Evolutionary conservation across 768 basidiomycete genomes (phyloP).

Genomic region (Neoboletus brunneissimus): DNA sequence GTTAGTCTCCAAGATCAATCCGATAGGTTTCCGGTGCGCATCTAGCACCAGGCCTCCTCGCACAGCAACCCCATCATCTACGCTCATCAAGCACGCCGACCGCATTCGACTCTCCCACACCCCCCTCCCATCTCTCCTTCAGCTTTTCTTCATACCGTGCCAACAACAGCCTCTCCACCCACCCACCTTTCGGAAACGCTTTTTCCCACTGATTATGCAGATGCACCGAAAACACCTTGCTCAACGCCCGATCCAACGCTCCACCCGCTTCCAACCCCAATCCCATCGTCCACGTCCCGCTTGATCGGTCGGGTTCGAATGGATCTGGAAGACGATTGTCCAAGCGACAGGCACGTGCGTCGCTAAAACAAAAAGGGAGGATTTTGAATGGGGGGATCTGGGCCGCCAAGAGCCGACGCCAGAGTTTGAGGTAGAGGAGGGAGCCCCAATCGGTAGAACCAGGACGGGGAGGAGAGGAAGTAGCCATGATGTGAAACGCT

Average conservation of each 20-base stretch:
- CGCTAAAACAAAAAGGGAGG: constrained; percentile 93
- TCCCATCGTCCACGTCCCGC: constrained; percentile 68
- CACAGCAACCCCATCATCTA: not conserved
- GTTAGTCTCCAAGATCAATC: too few relatives aligned
- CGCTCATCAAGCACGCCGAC: not conserved
- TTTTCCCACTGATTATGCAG: constrained; percentile 97
- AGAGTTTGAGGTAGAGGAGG: constrained; percentile 86
- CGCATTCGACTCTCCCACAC: not conserved
- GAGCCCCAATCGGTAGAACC: constrained; percentile 94
- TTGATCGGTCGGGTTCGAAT: constrained; percentile 55
- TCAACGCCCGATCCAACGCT: constrained; percentile 56
- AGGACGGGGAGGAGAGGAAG: constrained; percentile 65
- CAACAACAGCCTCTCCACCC: constrained; percentile 82
- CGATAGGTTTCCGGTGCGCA: too few relatives aligned
- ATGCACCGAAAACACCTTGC: constrained; percentile 83
- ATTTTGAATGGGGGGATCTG: constrained; percentile 83
- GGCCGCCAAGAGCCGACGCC: constrained; percentile 74
- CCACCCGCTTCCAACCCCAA: constrained; percentile 59
- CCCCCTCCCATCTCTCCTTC: not conserved
- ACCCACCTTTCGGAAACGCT: constrained; percentile 75
- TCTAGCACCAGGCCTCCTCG: not conserved
- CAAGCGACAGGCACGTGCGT: constrained; percentile 85
- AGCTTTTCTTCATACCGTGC: constrained; percentile 51
- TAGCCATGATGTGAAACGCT: constrained; percentile 87
- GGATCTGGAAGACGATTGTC: constrained; percentile 95